A percentile compares a stretch with the other conserved stretches of the same genome.
phyloP scores from a whole-genome alignment of 2,329 filamentous ascomycete genomes.

The Talaromyces islandicus region DNA sequence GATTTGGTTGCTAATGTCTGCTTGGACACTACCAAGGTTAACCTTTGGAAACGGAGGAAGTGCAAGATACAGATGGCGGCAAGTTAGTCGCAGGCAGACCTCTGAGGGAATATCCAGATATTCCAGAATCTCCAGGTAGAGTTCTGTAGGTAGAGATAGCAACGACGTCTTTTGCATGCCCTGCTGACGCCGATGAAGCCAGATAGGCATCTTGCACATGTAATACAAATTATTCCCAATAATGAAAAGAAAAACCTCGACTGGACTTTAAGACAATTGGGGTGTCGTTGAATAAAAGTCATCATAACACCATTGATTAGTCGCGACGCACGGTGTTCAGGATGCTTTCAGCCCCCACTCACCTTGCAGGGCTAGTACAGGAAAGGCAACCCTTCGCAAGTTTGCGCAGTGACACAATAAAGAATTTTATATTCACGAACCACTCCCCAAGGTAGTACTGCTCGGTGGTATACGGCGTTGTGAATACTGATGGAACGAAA shows the following conservation, averaged over 20 bases:
- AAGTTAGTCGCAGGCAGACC: not conserved
- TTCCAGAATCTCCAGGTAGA: not conserved
- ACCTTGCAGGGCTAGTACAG: not conserved
- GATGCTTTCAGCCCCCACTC: not conserved
- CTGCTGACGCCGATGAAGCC: not conserved
- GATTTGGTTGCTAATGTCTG: not conserved
- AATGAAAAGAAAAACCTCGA: not conserved
- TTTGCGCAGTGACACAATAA: not conserved
- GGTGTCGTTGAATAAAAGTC: not conserved
- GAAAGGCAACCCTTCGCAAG: not conserved
- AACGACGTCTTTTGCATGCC: not conserved
- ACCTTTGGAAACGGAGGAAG: not conserved
- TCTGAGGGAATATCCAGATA: not conserved
- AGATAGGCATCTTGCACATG: not conserved
- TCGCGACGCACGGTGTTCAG: not conserved
- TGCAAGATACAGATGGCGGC: not conserved
- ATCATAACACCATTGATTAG: not conserved
- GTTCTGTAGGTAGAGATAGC: not conserved
- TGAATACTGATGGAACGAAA: not conserved
- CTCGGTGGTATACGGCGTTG: not conserved
- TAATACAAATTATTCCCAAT: not conserved
- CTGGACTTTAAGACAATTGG: not conserved
- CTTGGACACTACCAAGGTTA: not conserved
- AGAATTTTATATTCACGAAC: not conserved
- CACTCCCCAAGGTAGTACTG: not conserved